Conservation (phyloP, 176 grass and related monocot genomes). For the Juncus effusus region DNA sequence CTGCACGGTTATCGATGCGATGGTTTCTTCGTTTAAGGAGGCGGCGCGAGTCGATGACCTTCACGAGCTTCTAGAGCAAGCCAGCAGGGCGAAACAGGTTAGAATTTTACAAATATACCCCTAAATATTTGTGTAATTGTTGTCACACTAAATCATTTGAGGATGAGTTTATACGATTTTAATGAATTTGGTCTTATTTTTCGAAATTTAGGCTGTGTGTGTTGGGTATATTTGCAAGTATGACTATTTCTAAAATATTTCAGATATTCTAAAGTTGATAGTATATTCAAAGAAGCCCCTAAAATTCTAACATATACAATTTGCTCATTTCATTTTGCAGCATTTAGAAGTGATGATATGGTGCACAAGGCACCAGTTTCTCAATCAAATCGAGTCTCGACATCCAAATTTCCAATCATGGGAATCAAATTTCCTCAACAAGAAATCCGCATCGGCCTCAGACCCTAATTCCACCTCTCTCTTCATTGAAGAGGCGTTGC, state of each 20-base stretch:
- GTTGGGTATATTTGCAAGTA: too few species aligned
- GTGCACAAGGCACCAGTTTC: slow-evolving; percentile 75
- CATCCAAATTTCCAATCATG: slow-evolving; percentile 44
- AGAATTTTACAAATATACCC: too few species aligned
- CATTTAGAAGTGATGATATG: slow-evolving; percentile 96
- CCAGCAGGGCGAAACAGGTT: slow-evolving; percentile 90
- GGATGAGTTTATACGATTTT: too few species aligned
- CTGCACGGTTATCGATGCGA: slow-evolving; percentile 82
- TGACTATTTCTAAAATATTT: too few species aligned
- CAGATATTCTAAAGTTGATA: neutral
- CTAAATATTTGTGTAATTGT: too few species aligned
- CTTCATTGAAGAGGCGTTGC: slow-evolving; percentile 88
- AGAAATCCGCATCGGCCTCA: slow-evolving; percentile 46
- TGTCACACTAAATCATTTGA: too few species aligned
- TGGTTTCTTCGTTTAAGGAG: slow-evolving; percentile 68
- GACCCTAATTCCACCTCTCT: slow-evolving; percentile 40
- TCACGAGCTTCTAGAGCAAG: slow-evolving; percentile 70
- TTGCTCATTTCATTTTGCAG: slow-evolving; percentile 39
- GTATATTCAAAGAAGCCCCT: neutral
- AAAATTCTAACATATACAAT: neutral
- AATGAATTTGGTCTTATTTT: too few species aligned
- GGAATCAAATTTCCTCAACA: slow-evolving; percentile 57
- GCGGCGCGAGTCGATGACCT: slow-evolving; percentile 73
- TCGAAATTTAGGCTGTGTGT: too few species aligned
- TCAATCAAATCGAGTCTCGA: slow-evolving; percentile 45